Evolutionary conservation across 176 grass and related monocot species (phyloP).

Genomic region (Oryza glaberrima): DNA sequence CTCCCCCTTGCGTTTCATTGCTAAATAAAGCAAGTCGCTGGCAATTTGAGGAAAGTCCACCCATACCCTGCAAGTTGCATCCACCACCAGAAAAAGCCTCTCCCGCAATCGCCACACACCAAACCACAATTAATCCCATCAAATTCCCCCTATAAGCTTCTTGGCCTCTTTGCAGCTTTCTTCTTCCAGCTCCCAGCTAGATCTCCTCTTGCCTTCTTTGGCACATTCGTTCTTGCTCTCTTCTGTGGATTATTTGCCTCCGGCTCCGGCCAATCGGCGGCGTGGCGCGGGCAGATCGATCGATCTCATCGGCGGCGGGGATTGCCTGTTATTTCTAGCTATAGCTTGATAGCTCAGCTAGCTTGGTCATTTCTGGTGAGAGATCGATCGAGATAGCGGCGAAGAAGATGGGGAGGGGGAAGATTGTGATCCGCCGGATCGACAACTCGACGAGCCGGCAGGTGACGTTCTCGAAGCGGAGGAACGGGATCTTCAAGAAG

Average conservation of each 20-base stretch:
- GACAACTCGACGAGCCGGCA: conserved; percentile 91
- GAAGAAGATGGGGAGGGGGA: conserved; percentile 77
- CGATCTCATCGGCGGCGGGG: not conserved
- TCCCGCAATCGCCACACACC: conserved; percentile 37
- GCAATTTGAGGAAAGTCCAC: conserved; percentile 58
- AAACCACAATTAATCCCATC: not conserved
- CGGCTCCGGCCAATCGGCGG: not conserved
- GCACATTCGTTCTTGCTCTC: conserved; percentile 12
- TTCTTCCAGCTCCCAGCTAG: conserved; percentile 47
- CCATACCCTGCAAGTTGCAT: conserved; percentile 37
- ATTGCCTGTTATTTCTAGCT: no score
- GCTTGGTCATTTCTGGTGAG: not conserved
- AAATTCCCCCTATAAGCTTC: not conserved
- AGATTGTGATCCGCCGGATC: conserved; percentile 92
- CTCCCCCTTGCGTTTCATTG: conserved; percentile 26
- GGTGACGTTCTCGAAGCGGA: conserved; percentile 87
- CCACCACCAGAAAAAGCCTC: conserved; percentile 51
- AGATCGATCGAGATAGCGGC: no score
- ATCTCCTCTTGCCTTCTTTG: conserved; percentile 47
- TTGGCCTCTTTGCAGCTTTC: conserved; percentile 47
- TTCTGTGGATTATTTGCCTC: not conserved
- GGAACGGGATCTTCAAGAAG: conserved; percentile 93
- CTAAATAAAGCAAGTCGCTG: conserved; percentile 63
- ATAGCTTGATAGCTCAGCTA: no score
- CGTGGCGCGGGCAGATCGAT: conserved; percentile 27